phyloP scores from a whole-genome alignment of 1,139 yeast genomes.

The Hyphopichia khmerensis region DNA sequence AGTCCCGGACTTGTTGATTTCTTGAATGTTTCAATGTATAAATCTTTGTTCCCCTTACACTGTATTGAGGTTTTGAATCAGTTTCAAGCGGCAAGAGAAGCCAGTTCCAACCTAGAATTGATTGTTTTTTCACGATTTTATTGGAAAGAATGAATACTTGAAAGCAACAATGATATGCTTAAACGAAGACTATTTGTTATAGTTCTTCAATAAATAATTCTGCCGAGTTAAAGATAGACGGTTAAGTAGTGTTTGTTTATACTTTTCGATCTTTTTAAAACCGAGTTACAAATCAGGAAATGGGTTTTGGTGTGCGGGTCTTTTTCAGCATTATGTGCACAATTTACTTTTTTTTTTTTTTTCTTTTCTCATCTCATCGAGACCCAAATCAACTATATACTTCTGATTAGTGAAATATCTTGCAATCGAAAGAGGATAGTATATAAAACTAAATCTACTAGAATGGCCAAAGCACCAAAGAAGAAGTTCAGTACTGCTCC shows the following conservation, averaged over 20 bases:
- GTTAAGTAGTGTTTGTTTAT: neutral
- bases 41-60: no score
- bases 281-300: neutral
- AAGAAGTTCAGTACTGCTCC: slow-evolving; percentile 49
- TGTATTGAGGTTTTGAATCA: neutral
- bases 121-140: neutral
- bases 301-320: neutral
- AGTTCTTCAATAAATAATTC: neutral
- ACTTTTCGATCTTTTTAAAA: neutral
- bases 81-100: neutral
- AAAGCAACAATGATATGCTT: neutral
- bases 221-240: neutral
- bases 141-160: neutral
- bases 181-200: neutral
- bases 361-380: neutral
- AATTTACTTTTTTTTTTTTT: neutral
- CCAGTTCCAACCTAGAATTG: neutral
- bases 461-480: slow-evolving; percentile 58
- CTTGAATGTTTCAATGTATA: no score
- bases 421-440: no score
- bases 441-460: no score
- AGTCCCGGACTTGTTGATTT: no score
- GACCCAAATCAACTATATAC: neutral
- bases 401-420: no score
- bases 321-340: neutral